phyloP scores from a whole-genome alignment of 352 stramenopile genomes.

The Globisporangium perplexum region DNA sequence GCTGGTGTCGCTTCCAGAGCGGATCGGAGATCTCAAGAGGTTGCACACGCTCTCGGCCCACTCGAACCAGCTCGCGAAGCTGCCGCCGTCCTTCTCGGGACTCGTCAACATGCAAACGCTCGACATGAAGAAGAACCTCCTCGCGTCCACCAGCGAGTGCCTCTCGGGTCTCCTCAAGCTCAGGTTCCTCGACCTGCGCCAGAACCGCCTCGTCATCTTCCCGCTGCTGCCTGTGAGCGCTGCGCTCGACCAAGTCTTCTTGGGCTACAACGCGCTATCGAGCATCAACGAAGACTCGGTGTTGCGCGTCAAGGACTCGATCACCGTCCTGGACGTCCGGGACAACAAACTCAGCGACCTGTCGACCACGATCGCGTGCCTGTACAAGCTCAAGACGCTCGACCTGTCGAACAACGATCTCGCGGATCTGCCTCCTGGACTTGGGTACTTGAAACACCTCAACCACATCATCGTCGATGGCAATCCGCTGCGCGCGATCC shows the following conservation, averaged over 20 bases:
- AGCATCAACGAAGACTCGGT: slow-evolving; percentile 55
- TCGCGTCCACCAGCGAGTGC: slow-evolving; percentile 39
- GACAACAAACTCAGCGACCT: slow-evolving; percentile 75
- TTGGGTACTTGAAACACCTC: slow-evolving; percentile 74
- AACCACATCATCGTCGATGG: slow-evolving; percentile 75
- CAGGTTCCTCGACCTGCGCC: slow-evolving; percentile 67
- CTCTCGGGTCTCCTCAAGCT: slow-evolving; percentile 36
- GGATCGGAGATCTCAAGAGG: slow-evolving; percentile 46
- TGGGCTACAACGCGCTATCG: slow-evolving; percentile 68
- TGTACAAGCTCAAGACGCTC: slow-evolving; percentile 72
- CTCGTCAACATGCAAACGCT: slow-evolving; percentile 57
- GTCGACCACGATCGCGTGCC: slow-evolving; percentile 42
- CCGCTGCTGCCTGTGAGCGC: slow-evolving; percentile 51
- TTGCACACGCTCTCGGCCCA: slow-evolving; percentile 57
- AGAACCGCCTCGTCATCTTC: slow-evolving; percentile 65
- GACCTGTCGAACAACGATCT: slow-evolving; percentile 82
- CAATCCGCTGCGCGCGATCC: slow-evolving; percentile 71
- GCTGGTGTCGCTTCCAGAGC: slow-evolving; percentile 33
- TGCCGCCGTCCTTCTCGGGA: slow-evolving; percentile 38
- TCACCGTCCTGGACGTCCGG: slow-evolving; percentile 72
- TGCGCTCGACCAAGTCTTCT: slow-evolving; percentile 64
- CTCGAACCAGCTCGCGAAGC: slow-evolving; percentile 46
- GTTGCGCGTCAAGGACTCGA: slow-evolving; percentile 49
- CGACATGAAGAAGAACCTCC: slow-evolving; percentile 73
- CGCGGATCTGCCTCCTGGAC: slow-evolving; percentile 59